Conservation (phyloP, 2,329 filamentous ascomycete species). For the Truncatella angustata region DNA sequence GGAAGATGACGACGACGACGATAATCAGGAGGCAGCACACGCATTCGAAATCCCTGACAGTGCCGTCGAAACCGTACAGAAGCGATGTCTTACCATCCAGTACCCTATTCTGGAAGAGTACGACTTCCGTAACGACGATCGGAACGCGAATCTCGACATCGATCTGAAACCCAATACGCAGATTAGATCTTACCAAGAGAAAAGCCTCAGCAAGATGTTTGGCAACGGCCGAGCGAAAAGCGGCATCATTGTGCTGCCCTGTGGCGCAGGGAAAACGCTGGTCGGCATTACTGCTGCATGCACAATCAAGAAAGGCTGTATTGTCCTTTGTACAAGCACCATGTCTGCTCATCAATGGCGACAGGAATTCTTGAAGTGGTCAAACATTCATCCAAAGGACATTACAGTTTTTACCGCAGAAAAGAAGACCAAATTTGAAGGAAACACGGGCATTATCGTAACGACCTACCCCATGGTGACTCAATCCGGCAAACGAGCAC, state of each 20-base stretch:
- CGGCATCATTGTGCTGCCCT: conserved; percentile 94
- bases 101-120: conserved; percentile 94
- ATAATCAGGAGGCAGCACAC: conserved; percentile 84
- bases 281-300: conserved; percentile 98
- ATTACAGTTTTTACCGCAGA: conserved; percentile 95
- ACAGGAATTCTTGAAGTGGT: conserved; percentile 97
- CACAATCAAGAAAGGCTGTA: conserved; percentile 94
- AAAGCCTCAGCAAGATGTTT: conserved; percentile 98
- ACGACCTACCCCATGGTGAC: conserved; percentile 99
- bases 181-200: conserved; percentile 93
- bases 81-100: conserved; percentile 82
- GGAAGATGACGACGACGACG: conserved; percentile 82
- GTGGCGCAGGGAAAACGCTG: conserved; percentile 93
- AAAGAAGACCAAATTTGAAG: conserved; percentile 78
- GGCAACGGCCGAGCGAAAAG: conserved; percentile 96
- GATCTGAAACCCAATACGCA: conserved; percentile 86
- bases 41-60: conserved; percentile 86
- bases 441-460: conserved; percentile 93
- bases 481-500: conserved; percentile 78
- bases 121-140: conserved; percentile 88
- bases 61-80: conserved; percentile 82
- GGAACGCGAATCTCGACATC: conserved; percentile 89
- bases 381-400: conserved; percentile 88
- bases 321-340: conserved; percentile 92
- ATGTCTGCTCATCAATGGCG: conserved; percentile 99